These are phyloP conservation scores for Hibiscus syriacus DNA, from an alignment of 345 rosid species.

Conservation along the genomic window DNA sequence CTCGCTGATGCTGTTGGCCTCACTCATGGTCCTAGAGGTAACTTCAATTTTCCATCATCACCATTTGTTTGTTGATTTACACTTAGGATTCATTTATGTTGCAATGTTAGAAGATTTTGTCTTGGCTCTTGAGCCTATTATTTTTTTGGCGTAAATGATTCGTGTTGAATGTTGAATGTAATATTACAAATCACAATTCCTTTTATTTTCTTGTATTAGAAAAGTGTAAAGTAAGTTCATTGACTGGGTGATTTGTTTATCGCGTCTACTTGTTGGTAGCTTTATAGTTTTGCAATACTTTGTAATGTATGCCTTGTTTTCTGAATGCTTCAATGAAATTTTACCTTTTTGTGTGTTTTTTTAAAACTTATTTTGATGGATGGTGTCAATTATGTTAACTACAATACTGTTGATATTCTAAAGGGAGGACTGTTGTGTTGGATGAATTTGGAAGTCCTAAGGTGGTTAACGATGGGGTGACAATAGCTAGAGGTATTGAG, in stretches of 20 bases:
- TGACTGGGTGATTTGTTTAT: too few relatives aligned
- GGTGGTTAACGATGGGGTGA: constrained; percentile 95
- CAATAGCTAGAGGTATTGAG: constrained; percentile 94
- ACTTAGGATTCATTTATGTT: background rate
- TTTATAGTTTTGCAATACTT: background rate
- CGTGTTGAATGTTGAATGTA: background rate
- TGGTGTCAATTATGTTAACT: background rate
- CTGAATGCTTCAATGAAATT: background rate
- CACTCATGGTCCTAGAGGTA: constrained; percentile 98
- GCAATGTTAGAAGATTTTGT: background rate
- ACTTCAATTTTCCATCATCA: background rate
- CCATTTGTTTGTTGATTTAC: background rate
- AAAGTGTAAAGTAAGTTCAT: too few relatives aligned
- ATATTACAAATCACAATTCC: background rate
- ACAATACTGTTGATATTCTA: background rate
- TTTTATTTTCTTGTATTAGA: background rate
- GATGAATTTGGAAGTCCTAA: constrained; percentile 96
- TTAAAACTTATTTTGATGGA: background rate
- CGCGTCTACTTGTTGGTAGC: background rate
- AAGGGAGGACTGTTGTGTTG: constrained; percentile 91
- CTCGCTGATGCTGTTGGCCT: constrained; percentile 91
- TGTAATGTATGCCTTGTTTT: background rate
- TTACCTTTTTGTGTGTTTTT: background rate
- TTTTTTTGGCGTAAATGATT: background rate
- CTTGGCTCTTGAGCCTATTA: background rate